phyloP scores from a whole-genome alignment of 805 yeast genomes.

The Kodamaea leandrae region DNA sequence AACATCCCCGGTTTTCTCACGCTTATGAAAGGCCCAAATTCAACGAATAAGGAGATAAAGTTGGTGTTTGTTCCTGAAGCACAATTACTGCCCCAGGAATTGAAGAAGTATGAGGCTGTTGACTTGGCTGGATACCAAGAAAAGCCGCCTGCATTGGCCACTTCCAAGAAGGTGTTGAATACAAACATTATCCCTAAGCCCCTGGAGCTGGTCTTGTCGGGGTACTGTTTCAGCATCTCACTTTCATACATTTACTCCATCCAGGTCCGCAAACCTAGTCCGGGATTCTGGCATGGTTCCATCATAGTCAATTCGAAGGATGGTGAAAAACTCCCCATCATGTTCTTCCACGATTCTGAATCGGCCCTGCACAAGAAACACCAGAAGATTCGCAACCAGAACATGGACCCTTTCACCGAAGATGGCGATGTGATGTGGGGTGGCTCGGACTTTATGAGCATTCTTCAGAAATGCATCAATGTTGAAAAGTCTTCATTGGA shows the following conservation, averaged over 20 bases:
- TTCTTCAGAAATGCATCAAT: constrained; percentile 53
- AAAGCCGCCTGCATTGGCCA: not conserved
- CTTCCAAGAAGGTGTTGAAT: not conserved
- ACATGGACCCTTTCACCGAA: constrained; percentile 72
- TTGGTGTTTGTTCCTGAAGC: constrained; percentile 70
- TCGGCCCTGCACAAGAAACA: constrained; percentile 68
- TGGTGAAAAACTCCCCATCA: constrained; percentile 70
- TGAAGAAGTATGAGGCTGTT: constrained; percentile 44
- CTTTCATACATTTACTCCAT: constrained; percentile 67
- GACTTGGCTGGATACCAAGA: constrained; percentile 40
- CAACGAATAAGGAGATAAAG: constrained; percentile 53
- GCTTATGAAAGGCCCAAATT: constrained; percentile 52
- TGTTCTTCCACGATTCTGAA: constrained; percentile 92
- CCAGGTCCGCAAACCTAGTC: constrained; percentile 78
- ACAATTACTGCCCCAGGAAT: constrained; percentile 45
- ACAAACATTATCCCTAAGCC: constrained; percentile 46
- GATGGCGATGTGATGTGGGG: constrained; percentile 77
- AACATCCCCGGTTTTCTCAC: constrained; percentile 78
- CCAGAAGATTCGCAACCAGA: constrained; percentile 55
- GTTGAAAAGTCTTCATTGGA: constrained; percentile 71
- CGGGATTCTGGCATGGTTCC: constrained; percentile 93
- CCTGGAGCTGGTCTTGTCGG: constrained; percentile 46
- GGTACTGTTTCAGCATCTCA: constrained; percentile 69
- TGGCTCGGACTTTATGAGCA: constrained; percentile 70
- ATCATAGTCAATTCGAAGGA: constrained; percentile 67